phyloP scores from a whole-genome alignment of 768 basidiomycete genomes.

The Termitomyces sp. region DNA sequence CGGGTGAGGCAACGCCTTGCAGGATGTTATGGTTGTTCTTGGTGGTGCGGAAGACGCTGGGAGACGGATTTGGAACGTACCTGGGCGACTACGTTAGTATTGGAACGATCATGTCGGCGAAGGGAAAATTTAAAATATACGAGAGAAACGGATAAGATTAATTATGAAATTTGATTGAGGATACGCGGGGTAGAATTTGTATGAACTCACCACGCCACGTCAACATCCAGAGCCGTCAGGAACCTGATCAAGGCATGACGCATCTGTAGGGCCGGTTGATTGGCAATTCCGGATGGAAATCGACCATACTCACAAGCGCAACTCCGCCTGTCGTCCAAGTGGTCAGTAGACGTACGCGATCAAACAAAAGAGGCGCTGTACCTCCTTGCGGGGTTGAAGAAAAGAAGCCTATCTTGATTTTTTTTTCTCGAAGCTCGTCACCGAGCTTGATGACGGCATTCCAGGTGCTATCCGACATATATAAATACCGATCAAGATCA shows the following conservation, averaged over 20 bases:
- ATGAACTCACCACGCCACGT: slow-evolving; percentile 68
- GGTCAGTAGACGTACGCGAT: slow-evolving; percentile 5
- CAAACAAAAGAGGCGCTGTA: slow-evolving; percentile 26
- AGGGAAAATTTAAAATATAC: not conserved
- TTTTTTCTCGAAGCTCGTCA: slow-evolving; percentile 79
- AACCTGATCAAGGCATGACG: slow-evolving; percentile 91
- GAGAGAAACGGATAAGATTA: not conserved
- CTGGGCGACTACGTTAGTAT: slow-evolving; percentile 25
- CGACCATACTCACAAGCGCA: slow-evolving; percentile 62
- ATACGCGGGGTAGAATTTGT: not conserved
- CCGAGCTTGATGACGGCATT: slow-evolving; percentile 77
- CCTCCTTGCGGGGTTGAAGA: slow-evolving; percentile 94
- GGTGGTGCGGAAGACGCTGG: slow-evolving; percentile 87
- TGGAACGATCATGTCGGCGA: not conserved
- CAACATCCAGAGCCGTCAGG: slow-evolving; percentile 72
- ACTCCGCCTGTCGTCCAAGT: slow-evolving; percentile 64
- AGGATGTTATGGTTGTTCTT: slow-evolving; percentile 96
- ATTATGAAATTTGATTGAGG: too few relatives aligned
- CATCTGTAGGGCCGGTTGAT: slow-evolving; percentile 48
- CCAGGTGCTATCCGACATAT: slow-evolving; percentile 51
- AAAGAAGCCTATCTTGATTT: slow-evolving; percentile 90
- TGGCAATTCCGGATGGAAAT: slow-evolving; percentile 10
- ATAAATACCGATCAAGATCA: slow-evolving; percentile 3
- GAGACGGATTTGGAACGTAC: slow-evolving; percentile 88
- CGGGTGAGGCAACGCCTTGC: slow-evolving; percentile 84